These are phyloP conservation scores for Asparagopsis taxiformis DNA, from an alignment of 31 red algal genomes.

Conservation along the genomic window DNA sequence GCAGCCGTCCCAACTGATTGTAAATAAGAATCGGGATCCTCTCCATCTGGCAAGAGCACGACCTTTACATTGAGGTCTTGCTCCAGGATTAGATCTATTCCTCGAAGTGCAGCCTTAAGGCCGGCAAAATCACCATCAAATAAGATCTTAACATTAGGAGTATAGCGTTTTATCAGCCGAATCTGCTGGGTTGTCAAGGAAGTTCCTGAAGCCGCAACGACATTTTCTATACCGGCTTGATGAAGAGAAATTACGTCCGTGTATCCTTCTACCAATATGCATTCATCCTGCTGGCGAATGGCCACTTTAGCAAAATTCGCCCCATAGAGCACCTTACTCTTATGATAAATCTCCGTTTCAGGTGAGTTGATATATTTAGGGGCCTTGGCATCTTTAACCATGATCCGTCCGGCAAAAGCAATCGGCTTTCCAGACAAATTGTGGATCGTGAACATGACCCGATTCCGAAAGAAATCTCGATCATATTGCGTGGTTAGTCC, in stretches of 20 bases:
- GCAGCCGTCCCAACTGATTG: no score
- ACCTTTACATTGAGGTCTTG: background rate
- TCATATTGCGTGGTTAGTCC: no score
- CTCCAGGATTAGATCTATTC: background rate
- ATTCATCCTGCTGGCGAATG: background rate
- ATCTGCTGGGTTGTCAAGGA: conserved; percentile 8
- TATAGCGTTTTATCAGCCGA: conserved; percentile 2
- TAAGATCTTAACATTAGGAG: background rate
- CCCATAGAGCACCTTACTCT: conserved; percentile 12
- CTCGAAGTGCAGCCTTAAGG: background rate
- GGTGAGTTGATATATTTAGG: conserved; percentile 22
- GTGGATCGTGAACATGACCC: conserved; percentile 15
- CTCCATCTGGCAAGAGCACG: conserved; percentile 5
- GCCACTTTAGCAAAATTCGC: background rate
- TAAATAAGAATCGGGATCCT: conserved; percentile 36
- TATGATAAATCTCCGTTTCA: conserved; percentile 3
- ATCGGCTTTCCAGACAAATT: conserved; percentile 7
- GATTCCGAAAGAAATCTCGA: no score
- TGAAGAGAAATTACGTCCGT: conserved; percentile 4
- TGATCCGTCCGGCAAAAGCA: conserved; percentile 8
- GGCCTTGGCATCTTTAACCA: background rate
- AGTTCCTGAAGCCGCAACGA: conserved; percentile 15
- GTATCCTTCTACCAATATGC: conserved; percentile 12
- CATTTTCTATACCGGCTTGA: background rate
- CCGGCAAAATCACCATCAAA: conserved; percentile 19